Conservation (phyloP, 2,329 filamentous ascomycete genomes). For the Rosellinia necatrix region DNA sequence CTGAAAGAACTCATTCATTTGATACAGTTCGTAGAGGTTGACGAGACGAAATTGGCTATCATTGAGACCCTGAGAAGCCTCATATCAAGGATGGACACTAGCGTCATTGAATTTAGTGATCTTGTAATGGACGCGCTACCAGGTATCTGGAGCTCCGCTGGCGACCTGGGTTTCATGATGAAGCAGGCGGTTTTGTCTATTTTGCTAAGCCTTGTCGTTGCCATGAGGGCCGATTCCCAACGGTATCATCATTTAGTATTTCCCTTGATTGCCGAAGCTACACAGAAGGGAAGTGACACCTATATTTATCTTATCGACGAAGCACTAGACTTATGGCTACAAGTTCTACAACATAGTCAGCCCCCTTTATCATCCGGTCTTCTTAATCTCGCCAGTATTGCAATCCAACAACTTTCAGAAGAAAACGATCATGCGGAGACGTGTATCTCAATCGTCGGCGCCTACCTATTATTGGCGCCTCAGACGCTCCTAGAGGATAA, state of each 20-base stretch:
- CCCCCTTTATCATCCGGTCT: conserved; percentile 65
- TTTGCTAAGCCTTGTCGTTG: conserved; percentile 80
- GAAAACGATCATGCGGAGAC: conserved; percentile 66
- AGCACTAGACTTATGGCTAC: conserved; percentile 85
- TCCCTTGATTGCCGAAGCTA: conserved; percentile 79
- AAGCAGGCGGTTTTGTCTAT: conserved; percentile 92
- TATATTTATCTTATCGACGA: conserved; percentile 89
- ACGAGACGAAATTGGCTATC: conserved; percentile 89
- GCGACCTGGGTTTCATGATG: conserved; percentile 81
- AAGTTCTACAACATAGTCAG: conserved; percentile 70
- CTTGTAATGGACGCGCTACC: conserved; percentile 82
- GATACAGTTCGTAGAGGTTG: conserved; percentile 77
- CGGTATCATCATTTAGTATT: conserved; percentile 80
- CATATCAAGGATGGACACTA: conserved; percentile 79
- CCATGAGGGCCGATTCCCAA: conserved; percentile 78
- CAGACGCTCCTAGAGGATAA: conserved; percentile 65
- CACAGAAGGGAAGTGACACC: conserved; percentile 74
- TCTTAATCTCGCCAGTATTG: conserved; percentile 64
- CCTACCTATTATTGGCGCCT: conserved; percentile 72
- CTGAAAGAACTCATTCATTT: conserved; percentile 75
- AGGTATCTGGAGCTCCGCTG: conserved; percentile 81
- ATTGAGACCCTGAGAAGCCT: conserved; percentile 83
- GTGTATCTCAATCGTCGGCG: conserved; percentile 68
- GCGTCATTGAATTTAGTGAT: conserved; percentile 72
- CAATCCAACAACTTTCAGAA: conserved; percentile 69